These are phyloP conservation scores for Plasmodium relictum DNA, from an alignment of 169 alveolate genomes.

Conservation along the genomic window DNA sequence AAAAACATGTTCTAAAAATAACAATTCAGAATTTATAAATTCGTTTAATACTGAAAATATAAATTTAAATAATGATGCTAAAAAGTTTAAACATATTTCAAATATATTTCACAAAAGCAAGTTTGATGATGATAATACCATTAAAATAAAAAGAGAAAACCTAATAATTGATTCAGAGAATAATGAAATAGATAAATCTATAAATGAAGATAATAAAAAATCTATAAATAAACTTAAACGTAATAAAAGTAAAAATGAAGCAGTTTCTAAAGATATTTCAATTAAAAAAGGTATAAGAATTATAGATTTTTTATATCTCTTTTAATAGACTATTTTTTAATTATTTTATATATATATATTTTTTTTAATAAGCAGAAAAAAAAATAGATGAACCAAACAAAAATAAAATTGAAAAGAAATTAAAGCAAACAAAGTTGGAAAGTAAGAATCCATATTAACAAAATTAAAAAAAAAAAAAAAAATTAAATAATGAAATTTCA, in stretches of 20 bases:
- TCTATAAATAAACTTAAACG: not conserved
- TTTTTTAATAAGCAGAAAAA: not conserved
- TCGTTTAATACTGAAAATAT: not conserved
- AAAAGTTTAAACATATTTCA: not conserved
- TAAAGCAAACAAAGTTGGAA: not conserved
- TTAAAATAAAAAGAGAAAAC: slow-evolving; percentile 8
- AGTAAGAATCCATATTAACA: not conserved
- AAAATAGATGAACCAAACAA: not conserved
- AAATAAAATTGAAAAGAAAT: not conserved
- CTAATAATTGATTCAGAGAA: not conserved
- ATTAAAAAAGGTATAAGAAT: not conserved
- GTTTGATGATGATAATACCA: not conserved
- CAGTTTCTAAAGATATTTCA: not conserved
- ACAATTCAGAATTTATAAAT: not conserved
- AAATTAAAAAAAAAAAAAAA: not conserved
- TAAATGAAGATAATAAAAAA: not conserved
- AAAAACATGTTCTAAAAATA: not conserved
- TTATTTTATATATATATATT: no score
- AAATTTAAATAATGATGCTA: not conserved
- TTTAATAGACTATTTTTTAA: no score
- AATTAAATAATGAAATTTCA: no score
- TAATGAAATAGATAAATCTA: not conserved
- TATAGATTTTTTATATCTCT: no score
- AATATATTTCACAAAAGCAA: not conserved
- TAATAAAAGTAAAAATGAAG: not conserved